Evolutionary conservation across 441 rosid species (phyloP), one percentile per base, ranked within the genome.

Genomic region (Populus hybrid): DNA sequence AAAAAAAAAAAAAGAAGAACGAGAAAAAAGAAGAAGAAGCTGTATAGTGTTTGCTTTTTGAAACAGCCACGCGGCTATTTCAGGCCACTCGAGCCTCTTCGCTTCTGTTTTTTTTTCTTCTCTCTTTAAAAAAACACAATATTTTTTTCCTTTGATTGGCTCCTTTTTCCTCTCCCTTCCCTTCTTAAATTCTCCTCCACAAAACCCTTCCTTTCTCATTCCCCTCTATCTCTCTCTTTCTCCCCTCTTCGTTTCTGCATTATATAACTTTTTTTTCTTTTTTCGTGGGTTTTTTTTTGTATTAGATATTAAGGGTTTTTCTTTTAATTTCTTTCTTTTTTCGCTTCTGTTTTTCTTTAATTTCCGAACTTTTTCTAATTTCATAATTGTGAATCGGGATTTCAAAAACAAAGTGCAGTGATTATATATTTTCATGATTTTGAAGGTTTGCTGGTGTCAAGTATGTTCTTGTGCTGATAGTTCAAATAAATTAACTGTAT

Each of bases 41-140:
- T 18, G n/a, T 20, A 64, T 4, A 7, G 54, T 9, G 71, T 38
- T 70, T 76, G 73, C 30, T 64, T 54, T 73, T 73, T 75, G 76
- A 78, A 81, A 80, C 76, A 73, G 81, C 76, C 76, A 7, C 67
- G 78, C 57, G 50, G 34, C 81, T 68, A 72, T 78, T 75, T 74
- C 80, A 61, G 81, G 82, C 82, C 79, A 73, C 70, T 67, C 76
- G 82, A 79, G 70, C 76, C 63, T 28, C 10, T 69, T 18, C 8
- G 61, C 1, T 30, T 18, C 67, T 35, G 20, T 35, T 23, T 50
- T 46, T 14, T 11, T 68, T 14, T 40, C 4, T 64, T 24, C 2
- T 11, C 6, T 35, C n/a, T 20, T 32, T 28, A 3, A 54, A 18
- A 54, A 54, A 54, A 16, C n/a, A 36, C 35, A 24, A 35, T n/a